Base-by-base conservation (phyloP, 1,139 yeast species). In the Geotrichum citri-aurantii region DNA sequence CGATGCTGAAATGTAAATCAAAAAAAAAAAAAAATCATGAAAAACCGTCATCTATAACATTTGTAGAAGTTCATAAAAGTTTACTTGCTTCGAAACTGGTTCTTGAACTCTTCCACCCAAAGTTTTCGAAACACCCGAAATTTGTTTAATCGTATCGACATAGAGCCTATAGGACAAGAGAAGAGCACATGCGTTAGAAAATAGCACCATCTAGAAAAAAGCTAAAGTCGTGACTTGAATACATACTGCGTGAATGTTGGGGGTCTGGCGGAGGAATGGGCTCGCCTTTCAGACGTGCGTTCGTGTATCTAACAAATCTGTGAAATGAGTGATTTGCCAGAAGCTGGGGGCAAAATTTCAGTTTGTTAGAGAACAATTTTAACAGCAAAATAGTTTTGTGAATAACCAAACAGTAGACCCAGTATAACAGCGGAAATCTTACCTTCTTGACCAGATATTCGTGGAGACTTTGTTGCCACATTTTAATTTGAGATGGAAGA, bases 401-500 rank as follows among this genome's bases (percentile, higher is more conserved):
- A 42, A 49, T 1, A 7, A 31, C n/a, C 27, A 17, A 19, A 3
- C 19, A 10, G 8, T 12, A 23, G 2, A 48, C 11, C 2, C 14
- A 17, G 50, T n/a, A 14, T 29, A 27, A 29, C 24, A 27, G 12
- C n/a, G 7, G 7, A 26, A 26, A 26, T 14, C 59, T n/a, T 49
- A 57, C 59, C 52, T 55, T 52, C 24, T 59, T 59, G 19, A 68
- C 70, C 2, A 68, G 61, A 48, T 60, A 65, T 37, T 62, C 63
- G 55, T 67, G 70, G 3, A 65, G 61, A n/a, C 62, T 55, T 37
- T 63, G 63, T 37, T 65, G 65, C 69, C 69, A 67, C 63, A 65
- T 64, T 29, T 33, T 52, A 7, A 21, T 46, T 17, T 29, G 23
- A 6, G 14, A 21, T 49, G 23, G 19, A 37, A 31, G 17, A 24